Evolutionary conservation across 345 rosid species (phyloP).

Genomic region (Anacardium occidentale): DNA sequence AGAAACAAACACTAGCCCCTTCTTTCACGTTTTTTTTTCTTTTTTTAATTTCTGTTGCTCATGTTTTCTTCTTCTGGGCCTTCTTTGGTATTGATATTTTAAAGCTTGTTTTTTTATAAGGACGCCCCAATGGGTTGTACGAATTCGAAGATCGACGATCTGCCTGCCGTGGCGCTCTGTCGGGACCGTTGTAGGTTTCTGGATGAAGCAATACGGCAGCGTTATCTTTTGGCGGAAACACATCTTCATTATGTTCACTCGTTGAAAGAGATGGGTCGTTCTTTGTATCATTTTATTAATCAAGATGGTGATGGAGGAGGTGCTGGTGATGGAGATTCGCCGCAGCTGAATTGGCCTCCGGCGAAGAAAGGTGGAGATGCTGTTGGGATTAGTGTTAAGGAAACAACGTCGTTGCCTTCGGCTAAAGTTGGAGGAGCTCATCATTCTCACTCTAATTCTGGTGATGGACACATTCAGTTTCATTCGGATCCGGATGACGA

Average conservation of each 20-base stretch:
- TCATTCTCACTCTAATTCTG: constrained; percentile 47
- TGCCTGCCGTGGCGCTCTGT: constrained; percentile 91
- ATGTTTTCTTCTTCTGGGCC: too few species aligned
- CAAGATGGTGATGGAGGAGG: constrained; percentile 37
- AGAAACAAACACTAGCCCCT: constrained; percentile 31
- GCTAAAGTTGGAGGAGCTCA: constrained; percentile 16
- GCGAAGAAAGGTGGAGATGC: constrained; percentile 35
- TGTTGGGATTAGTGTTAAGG: constrained; percentile 1
- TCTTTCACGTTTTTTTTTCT: constrained; percentile 9
- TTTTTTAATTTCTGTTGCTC: not conserved
- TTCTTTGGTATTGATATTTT: too few species aligned
- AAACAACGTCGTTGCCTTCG: not conserved
- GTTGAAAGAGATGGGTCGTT: constrained; percentile 47
- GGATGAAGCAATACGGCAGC: constrained; percentile 65
- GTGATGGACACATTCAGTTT: constrained; percentile 62
- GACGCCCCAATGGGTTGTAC: constrained; percentile 70
- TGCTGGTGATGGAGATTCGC: constrained; percentile 35
- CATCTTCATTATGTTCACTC: constrained; percentile 64
- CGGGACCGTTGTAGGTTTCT: constrained; percentile 69
- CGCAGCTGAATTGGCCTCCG: constrained; percentile 53
- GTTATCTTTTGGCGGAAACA: constrained; percentile 76
- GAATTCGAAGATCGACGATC: constrained; percentile 85
- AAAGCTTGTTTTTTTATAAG: constrained; percentile 8
- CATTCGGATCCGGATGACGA: constrained; percentile 55
- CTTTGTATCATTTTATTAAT: constrained; percentile 49